Evolutionary conservation across 2,329 filamentous ascomycete genomes (phyloP).

Genomic region (Aspergillus luchuensis): DNA sequence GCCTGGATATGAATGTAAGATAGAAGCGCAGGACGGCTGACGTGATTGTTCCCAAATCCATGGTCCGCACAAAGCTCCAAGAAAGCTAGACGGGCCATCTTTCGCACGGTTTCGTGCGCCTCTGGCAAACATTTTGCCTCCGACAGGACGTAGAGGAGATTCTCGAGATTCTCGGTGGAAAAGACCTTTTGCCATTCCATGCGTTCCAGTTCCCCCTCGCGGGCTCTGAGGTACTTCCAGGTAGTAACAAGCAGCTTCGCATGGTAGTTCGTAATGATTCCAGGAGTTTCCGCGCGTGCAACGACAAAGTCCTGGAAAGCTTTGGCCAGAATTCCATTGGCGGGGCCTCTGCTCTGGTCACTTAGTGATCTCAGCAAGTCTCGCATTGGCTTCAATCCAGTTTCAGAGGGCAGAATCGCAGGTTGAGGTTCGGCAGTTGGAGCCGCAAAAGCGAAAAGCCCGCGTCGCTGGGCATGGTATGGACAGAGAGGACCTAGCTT

Average conservation of each 20-base stretch:
- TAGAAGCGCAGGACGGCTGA: slow-evolving; percentile 42
- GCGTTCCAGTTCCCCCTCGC: slow-evolving; percentile 32
- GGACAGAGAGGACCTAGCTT: slow-evolving; percentile 29
- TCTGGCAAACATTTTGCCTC: slow-evolving; percentile 39
- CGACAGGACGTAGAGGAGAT: slow-evolving; percentile 43
- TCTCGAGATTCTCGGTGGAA: slow-evolving; percentile 42
- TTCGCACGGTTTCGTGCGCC: slow-evolving; percentile 41
- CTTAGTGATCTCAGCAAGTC: slow-evolving; percentile 65
- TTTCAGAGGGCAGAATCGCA: slow-evolving; percentile 59
- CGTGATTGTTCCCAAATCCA: slow-evolving; percentile 45
- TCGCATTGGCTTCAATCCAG: slow-evolving; percentile 70
- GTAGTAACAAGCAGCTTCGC: slow-evolving; percentile 63
- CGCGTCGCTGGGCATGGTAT: slow-evolving; percentile 40
- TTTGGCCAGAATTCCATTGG: slow-evolving; percentile 61
- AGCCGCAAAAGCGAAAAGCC: slow-evolving; percentile 35
- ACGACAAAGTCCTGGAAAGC: slow-evolving; percentile 68
- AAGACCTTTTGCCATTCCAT: slow-evolving; percentile 41
- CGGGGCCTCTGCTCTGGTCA: slow-evolving; percentile 66
- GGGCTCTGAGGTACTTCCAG: slow-evolving; percentile 60
- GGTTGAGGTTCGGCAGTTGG: slow-evolving; percentile 57
- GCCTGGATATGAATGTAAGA: slow-evolving; percentile 56
- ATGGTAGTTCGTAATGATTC: slow-evolving; percentile 65
- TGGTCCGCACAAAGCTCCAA: slow-evolving; percentile 40
- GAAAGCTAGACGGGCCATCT: slow-evolving; percentile 44
- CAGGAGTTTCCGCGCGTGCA: slow-evolving; percentile 53